phyloP scores from a whole-genome alignment of 1,284 basidiomycete species.

The Cutaneotrichosporon dermatis region DNA sequence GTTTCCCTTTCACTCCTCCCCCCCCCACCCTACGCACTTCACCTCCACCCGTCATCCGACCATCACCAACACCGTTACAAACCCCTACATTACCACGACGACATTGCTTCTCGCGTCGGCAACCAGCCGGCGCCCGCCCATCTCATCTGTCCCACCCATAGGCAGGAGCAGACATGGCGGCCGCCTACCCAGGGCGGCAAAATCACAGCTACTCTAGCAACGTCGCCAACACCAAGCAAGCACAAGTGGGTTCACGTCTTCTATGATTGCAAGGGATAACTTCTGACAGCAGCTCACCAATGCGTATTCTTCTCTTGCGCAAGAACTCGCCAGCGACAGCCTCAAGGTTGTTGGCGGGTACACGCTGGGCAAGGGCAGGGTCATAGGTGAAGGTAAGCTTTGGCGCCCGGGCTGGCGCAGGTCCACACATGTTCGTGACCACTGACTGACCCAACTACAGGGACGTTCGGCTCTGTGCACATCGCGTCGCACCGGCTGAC shows the following conservation, averaged over 20 bases:
- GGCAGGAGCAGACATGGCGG: conserved; percentile 2
- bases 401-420: too few species aligned
- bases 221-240: conserved; percentile 33
- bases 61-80: too few species aligned
- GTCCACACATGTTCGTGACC: too few species aligned
- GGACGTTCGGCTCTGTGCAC: conserved; percentile 88
- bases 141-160: background rate
- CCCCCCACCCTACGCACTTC: too few species aligned
- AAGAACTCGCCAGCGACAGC: conserved; percentile 82
- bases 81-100: too few species aligned
- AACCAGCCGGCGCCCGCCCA: background rate
- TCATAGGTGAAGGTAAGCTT: conserved; percentile 83
- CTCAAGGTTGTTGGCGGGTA: conserved; percentile 92
- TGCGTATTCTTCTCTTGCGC: conserved; percentile 95
- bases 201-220: conserved; percentile 20
- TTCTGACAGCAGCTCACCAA: conserved; percentile 64
- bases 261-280: too few species aligned
- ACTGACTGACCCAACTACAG: conserved; percentile 48
- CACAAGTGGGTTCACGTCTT: conserved; percentile 37
- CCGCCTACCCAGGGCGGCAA: conserved; percentile 8
- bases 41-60: too few species aligned
- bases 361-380: conserved; percentile 85
- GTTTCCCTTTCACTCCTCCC: too few species aligned
- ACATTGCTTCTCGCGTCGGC: background rate
- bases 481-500: conserved; percentile 88